Evolutionary conservation across 345 rosid genomes (phyloP).

Genomic region (Gossypium ekmanianum): DNA sequence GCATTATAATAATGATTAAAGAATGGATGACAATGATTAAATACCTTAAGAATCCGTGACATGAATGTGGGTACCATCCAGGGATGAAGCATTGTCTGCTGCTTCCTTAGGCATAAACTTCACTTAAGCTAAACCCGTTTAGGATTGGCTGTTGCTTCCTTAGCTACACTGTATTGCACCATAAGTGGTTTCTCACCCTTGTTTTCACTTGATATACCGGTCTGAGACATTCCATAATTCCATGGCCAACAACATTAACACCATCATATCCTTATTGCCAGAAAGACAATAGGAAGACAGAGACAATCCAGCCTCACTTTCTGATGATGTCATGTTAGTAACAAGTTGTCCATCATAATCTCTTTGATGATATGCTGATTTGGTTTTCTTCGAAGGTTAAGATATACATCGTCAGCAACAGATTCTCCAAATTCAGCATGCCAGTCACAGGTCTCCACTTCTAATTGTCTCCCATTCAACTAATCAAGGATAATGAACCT

Average conservation of each 20-base stretch:
- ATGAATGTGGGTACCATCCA: conserved; percentile 83
- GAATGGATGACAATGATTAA: background rate
- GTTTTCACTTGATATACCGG: conserved; percentile 36
- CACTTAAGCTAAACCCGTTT: conserved; percentile 73
- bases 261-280: conserved; percentile 31
- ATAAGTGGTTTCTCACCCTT: conserved; percentile 36
- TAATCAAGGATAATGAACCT: background rate
- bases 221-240: conserved; percentile 25
- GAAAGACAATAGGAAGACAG: conserved; percentile 35
- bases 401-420: background rate
- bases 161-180: conserved; percentile 38
- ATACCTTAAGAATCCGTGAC: conserved; percentile 94
- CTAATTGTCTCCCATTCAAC: background rate
- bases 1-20: background rate
- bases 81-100: conserved; percentile 74
- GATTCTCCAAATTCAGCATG: too few relatives aligned
- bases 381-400: conserved; percentile 30
- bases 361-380: conserved; percentile 28
- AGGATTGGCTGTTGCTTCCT: conserved; percentile 22
- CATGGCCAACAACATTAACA: conserved; percentile 24
- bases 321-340: conserved; percentile 31
- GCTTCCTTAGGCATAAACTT: conserved; percentile 83
- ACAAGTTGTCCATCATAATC: conserved; percentile 37
- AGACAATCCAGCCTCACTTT: conserved; percentile 32
- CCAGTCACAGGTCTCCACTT: too few relatives aligned